Evolutionary conservation across 371 early-diverging fungal genomes (phyloP).

Genomic region (Paraphysoderma sedebokerense): DNA sequence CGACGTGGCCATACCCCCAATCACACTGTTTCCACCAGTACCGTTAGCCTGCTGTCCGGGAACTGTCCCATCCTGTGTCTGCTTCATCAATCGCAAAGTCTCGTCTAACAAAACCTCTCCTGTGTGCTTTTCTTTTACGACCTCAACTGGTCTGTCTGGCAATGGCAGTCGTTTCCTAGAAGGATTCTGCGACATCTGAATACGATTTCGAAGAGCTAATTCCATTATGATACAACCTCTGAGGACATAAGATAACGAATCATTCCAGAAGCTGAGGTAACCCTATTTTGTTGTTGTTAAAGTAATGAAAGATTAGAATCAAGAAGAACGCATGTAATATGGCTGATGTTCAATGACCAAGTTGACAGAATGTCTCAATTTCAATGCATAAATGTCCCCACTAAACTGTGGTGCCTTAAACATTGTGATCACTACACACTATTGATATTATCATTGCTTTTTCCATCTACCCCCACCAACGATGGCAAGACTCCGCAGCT

Average conservation of each 20-base stretch:
- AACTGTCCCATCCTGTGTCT: neutral
- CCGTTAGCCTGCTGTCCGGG: neutral
- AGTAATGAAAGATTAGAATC: neutral
- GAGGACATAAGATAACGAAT: constrained; percentile 87
- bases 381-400: no score
- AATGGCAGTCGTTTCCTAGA: constrained; percentile 23
- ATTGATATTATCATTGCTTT: no score
- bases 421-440: no score
- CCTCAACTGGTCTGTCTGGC: constrained; percentile 67
- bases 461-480: no score
- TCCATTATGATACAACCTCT: constrained; percentile 91
- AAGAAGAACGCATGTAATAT: neutral
- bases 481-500: no score
- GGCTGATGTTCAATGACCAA: no score
- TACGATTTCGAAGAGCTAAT: constrained; percentile 74
- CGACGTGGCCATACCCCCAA: no score
- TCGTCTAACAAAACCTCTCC: constrained; percentile 94
- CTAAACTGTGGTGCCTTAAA: no score
- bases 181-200: constrained; percentile 71
- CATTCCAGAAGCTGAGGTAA: constrained; percentile 95
- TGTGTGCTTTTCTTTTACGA: constrained; percentile 58
- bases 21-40: no score
- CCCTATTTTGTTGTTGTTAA: constrained; percentile 43
- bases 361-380: no score
- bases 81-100: constrained; percentile 69